These are phyloP conservation scores for Aspergillus cavernicola DNA, from an alignment of 495 filamentous ascomycete species.

Conservation along the genomic window DNA sequence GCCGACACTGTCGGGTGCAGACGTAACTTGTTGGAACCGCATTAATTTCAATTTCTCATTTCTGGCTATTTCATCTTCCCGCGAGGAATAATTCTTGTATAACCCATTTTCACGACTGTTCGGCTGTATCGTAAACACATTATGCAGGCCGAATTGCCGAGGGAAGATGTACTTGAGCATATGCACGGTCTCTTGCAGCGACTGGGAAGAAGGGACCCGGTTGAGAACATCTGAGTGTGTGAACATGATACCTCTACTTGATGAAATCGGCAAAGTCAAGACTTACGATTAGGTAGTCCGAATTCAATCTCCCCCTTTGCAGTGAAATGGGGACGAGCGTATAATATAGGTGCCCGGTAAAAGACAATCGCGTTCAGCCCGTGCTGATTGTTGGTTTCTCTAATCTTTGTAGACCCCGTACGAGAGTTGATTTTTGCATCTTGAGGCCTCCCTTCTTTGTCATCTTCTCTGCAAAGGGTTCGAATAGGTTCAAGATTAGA, in stretches of 20 bases:
- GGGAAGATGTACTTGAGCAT: conserved; percentile 94
- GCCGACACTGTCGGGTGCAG: not conserved
- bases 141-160: conserved; percentile 82
- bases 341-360: conserved; percentile 81
- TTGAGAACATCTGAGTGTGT: conserved; percentile 72
- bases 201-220: conserved; percentile 53
- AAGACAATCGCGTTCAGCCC: conserved; percentile 65
- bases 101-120: conserved; percentile 59
- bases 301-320: conserved; percentile 61
- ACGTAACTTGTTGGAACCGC: not conserved
- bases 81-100: conserved; percentile 76
- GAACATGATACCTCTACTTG: not conserved
- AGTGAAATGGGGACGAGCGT: conserved; percentile 68
- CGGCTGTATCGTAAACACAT: conserved; percentile 74
- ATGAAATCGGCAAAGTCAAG: not conserved
- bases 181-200: conserved; percentile 55
- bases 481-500: conserved; percentile 32
- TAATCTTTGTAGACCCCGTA: not conserved
- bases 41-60: not conserved
- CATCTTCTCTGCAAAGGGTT: not conserved
- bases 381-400: not conserved
- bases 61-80: conserved; percentile 76
- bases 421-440: not conserved
- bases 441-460: no score
- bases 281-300: conserved; percentile 59